These are phyloP conservation scores for Carallia pectinifolia DNA, from an alignment of 345 rosid genomes.

Conservation along the genomic window DNA sequence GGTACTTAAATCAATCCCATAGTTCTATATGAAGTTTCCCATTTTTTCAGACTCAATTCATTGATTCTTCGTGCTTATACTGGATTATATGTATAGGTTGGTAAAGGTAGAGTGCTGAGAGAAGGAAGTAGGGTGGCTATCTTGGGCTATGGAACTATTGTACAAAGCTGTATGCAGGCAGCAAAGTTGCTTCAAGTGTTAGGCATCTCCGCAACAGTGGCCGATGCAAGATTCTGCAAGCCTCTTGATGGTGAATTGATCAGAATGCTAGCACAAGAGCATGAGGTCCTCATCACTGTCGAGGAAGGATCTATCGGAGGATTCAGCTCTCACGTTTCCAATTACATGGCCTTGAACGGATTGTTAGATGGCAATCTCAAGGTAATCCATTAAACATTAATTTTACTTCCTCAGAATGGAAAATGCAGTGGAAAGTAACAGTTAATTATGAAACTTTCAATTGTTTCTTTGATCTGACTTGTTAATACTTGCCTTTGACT, in stretches of 20 bases:
- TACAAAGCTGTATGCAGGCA: conserved; percentile 45
- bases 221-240: conserved; percentile 54
- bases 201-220: conserved; percentile 37
- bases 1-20: conserved; percentile 13
- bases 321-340: conserved; percentile 46
- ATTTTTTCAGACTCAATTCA: not conserved
- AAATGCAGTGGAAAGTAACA: not conserved
- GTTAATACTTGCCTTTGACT: not conserved
- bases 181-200: conserved; percentile 27
- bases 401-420: not conserved
- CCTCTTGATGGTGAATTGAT: conserved; percentile 43
- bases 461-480: not conserved
- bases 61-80: not conserved
- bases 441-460: not conserved
- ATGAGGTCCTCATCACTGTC: conserved; percentile 41
- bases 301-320: conserved; percentile 62
- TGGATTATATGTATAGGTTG: conserved; percentile 25
- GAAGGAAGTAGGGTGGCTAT: conserved; percentile 45
- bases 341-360: conserved; percentile 44
- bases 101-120: conserved; percentile 44
- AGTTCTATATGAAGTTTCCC: not conserved
- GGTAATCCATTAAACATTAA: conserved; percentile 18
- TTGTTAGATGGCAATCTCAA: conserved; percentile 45
- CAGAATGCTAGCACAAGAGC: conserved; percentile 33
- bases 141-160: conserved; percentile 45